Evolutionary conservation across 1,139 yeast species (phyloP).

Genomic region (Magnusiomyces clavatus): DNA sequence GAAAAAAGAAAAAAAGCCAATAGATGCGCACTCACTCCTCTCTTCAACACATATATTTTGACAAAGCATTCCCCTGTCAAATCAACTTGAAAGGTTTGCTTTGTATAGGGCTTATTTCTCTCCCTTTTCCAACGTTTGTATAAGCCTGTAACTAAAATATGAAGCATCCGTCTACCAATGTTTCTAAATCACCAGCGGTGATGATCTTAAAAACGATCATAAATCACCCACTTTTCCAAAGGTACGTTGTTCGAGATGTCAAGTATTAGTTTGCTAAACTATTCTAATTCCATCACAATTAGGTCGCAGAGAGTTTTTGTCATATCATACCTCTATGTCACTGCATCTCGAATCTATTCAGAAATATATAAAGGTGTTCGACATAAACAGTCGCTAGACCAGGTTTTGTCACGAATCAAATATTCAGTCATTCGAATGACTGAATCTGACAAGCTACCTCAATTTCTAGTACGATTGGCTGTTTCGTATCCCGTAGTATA

Average conservation of each 20-base stretch:
- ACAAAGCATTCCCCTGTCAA: no score
- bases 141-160: no score
- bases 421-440: slow-evolving; percentile 26
- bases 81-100: no score
- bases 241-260: background rate
- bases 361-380: slow-evolving; percentile 21
- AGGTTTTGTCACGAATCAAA: slow-evolving; percentile 16
- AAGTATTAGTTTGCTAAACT: background rate
- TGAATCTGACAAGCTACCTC: slow-evolving; percentile 32
- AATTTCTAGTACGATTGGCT: slow-evolving; percentile 28
- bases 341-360: slow-evolving; percentile 31
- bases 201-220: background rate
- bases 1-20: no score
- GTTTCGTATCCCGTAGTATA: slow-evolving; percentile 3
- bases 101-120: no score
- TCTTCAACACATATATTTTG: no score
- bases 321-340: slow-evolving; percentile 36
- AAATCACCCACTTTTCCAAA: slow-evolving; percentile 6
- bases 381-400: slow-evolving; percentile 15
- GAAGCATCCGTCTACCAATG: no score
- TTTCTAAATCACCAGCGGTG: no score
- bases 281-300: background rate
- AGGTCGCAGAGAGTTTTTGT: slow-evolving; percentile 30
- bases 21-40: no score
- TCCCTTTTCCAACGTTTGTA: no score